Evolutionary conservation across 164 flowering plant genomes (phyloP).

Genomic region (Akebia trifoliata): DNA sequence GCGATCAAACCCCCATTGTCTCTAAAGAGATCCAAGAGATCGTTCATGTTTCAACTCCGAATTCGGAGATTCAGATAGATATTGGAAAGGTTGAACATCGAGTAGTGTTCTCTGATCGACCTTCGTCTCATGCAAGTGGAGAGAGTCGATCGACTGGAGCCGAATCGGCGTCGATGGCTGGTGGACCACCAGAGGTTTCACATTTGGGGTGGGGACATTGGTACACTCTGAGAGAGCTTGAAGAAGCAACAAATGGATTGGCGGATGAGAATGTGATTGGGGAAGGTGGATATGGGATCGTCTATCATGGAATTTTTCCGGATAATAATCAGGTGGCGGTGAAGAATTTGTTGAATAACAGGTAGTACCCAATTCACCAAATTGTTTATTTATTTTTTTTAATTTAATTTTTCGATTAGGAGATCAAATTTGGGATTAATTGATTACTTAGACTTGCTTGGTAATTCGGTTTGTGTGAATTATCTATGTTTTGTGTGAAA

Average conservation of each 20-base stretch:
- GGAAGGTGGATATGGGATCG: slow-evolving; percentile 98
- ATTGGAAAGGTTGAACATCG: slow-evolving; percentile 84
- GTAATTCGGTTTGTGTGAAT: no score
- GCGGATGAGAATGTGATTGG: slow-evolving; percentile 95
- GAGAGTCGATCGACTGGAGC: slow-evolving; percentile 60
- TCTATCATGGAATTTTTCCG: slow-evolving; percentile 65
- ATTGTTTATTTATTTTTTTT: no score
- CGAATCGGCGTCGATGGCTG: slow-evolving; percentile 55
- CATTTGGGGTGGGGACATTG: slow-evolving; percentile 98
- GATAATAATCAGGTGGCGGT: slow-evolving; percentile 85
- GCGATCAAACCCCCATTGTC: slow-evolving; percentile 40
- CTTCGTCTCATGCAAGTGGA: slow-evolving; percentile 61
- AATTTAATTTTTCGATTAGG: no score
- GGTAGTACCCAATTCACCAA: no score
- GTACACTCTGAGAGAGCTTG: slow-evolving; percentile 93
- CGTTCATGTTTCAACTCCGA: slow-evolving; percentile 30
- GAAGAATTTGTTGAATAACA: slow-evolving; percentile 88
- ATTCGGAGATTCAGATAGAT: slow-evolving; percentile 83
- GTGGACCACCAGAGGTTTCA: slow-evolving; percentile 73
- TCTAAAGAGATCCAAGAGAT: slow-evolving; percentile 84
- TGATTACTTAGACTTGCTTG: no score
- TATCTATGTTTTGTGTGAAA: no score
- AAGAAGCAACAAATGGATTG: slow-evolving; percentile 75
- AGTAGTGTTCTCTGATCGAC: no score
- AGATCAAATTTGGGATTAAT: no score